Evolutionary conservation across 2,329 filamentous ascomycete genomes (phyloP), one percentile per base, ranked within the genome.

Genomic region (Blastomyces parvus): DNA sequence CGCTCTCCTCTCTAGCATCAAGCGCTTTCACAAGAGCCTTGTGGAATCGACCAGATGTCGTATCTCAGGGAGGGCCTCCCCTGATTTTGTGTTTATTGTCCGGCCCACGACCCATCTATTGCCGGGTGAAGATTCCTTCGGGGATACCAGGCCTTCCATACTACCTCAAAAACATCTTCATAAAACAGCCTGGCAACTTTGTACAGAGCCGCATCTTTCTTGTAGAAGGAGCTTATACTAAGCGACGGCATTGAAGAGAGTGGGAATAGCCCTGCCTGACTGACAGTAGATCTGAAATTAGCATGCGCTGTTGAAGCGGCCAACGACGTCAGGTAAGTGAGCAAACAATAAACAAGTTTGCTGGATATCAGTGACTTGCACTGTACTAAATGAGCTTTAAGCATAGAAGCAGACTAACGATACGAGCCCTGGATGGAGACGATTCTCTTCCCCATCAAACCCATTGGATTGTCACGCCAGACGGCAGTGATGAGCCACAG

Each of bases 111-210:
- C 14, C 19, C n/a, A 19, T 62, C 60, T 27, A 56, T 44, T 9
- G 19, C 25, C 30, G 50, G 30, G 7, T 62, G 36, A 50, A 57
- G 36, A 36, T 62, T 58, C 36, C 60, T 50, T 27, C 60, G 19
- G 8, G 60, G 52, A 58, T 62, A 62, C 60, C 60, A 62, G 17
- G 60, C 36, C 27, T 48, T 62, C 60, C 60, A 62, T 38, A 62
- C 42, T 17, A 30, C 50, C 17, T 62, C 60, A 30, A 62, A 62
- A 36, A 58, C 44, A 19, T 56, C 48, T 25, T 61, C 60, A 25
- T 36, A 22, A 30, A 55, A 27, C 7, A 33, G 27, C n/a, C 8
- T n/a, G 11, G 22, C 13, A 27, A 19, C 19, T 33, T 62, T 62
- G 52, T 62, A 62, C 13, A 58, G 46, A 27, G 52, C 60, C 8